Evolutionary conservation across 108 stramenopile genomes (phyloP), one percentile per base, ranked within the genome.

Genomic region (Aurantiochytrium sp.): DNA sequence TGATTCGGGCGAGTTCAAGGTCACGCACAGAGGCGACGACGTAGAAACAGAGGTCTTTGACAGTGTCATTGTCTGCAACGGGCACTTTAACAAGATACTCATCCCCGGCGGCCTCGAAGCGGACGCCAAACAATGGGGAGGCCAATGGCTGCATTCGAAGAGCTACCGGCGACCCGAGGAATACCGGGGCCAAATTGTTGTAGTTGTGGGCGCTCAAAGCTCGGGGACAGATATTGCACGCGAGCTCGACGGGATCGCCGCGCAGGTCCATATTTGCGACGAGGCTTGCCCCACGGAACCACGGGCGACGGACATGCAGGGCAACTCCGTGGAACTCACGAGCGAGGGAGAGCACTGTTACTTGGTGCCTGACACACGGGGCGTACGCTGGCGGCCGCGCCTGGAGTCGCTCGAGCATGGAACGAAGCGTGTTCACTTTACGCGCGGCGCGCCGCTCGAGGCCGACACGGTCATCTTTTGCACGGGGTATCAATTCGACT

Each of bases 211-310:
- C 8, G 73, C 73, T 27, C 39, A 81, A n/a, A 81, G 73, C 73
- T 81, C 73, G n/a, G 73, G 73, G n/a, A 81, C 73, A 24, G 73
- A 81, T 48, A 81, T 81, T 48, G 73, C 42, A 5, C 39, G 45
- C 12, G 73, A 81, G 45, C 45, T 81, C 1, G 73, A 81, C 30
- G 73, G 73, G 12, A 81, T 81, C n/a, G 73, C 73, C 10, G 15
- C 39, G 73, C 24, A 81, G 24, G 73, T 81, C 1, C 73, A 81
- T 24, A 42, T 81, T 15, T 48, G 73, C 45, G 73, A 81, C 30
- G 42, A 41, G 6, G 73, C 8, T 48, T 81, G 73, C 73, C 73
- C 73, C 39, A 65, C 8, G 34, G 59, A 65, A 1, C 32, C 59
- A 27, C 27, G 34, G 15, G 59, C 34, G 10, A n/a, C 42, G 6